phyloP scores from a whole-genome alignment of 164 flowering plant genomes.

The Nymphaea thermarum region DNA sequence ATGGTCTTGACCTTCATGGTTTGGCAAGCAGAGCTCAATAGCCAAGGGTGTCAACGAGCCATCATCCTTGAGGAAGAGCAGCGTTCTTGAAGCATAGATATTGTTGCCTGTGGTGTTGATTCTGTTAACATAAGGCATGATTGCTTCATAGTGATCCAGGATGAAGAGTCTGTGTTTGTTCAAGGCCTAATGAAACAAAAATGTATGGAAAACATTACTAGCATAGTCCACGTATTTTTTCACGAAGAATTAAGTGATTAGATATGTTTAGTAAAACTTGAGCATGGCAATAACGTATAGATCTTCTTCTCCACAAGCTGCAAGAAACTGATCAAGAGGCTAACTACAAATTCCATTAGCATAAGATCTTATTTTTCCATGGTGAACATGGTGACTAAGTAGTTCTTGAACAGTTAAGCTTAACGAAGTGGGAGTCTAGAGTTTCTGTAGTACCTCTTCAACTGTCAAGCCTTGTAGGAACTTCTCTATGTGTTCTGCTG shows the following conservation, averaged over 20 bases:
- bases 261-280: no score
- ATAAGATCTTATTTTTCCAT: no score
- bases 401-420: no score
- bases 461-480: slow-evolving; percentile 54
- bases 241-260: no score
- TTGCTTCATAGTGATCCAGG: slow-evolving; percentile 47
- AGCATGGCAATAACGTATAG: no score
- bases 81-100: slow-evolving; percentile 67
- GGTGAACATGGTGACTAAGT: no score
- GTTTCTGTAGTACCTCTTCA: slow-evolving; percentile 28
- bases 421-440: no score
- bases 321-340: no score
- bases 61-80: slow-evolving; percentile 60
- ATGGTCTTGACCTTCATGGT: slow-evolving; percentile 54
- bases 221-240: no score
- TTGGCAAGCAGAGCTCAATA: slow-evolving; percentile 84
- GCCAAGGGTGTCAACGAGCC: slow-evolving; percentile 80
- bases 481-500: slow-evolving; percentile 37
- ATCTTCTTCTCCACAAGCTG: no score
- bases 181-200: slow-evolving; percentile 24
- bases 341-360: no score
- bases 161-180: slow-evolving; percentile 27
- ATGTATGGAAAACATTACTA: no score
- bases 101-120: slow-evolving; percentile 55
- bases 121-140: slow-evolving; percentile 34